Conservation (phyloP, 2,329 filamentous ascomycete species). For the Purpureocillium lavendulum region DNA sequence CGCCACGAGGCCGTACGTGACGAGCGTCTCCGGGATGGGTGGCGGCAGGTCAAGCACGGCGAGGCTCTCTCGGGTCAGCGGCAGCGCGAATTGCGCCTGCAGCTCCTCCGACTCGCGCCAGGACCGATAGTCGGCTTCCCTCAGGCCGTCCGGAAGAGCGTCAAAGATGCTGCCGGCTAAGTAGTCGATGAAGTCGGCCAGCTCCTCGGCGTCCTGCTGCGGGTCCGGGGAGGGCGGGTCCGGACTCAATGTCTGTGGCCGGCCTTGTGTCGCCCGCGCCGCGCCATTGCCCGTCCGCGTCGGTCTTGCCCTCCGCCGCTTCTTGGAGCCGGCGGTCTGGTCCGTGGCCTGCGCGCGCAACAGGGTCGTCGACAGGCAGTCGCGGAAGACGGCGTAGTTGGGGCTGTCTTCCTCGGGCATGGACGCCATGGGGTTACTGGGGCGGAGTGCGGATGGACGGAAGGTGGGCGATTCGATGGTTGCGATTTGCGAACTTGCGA, state of each 20-base stretch:
- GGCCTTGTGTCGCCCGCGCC: no score
- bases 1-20: constrained; percentile 56
- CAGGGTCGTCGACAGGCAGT: constrained; percentile 63
- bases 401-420: constrained; percentile 11
- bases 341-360: constrained; percentile 36
- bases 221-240: constrained; percentile 1
- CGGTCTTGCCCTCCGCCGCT: constrained; percentile 26
- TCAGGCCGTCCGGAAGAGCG: constrained; percentile 52
- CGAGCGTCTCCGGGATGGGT: constrained; percentile 56
- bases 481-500: no score
- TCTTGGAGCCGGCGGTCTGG: constrained; percentile 36
- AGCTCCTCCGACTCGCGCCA: constrained; percentile 35
- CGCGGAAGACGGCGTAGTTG: constrained; percentile 56
- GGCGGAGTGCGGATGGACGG: neutral
- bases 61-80: constrained; percentile 46
- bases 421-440: neutral
- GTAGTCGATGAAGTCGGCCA: constrained; percentile 77
- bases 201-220: constrained; percentile 44
- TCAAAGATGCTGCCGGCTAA: constrained; percentile 62
- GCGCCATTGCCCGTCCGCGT: constrained; percentile 1
- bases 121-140: constrained; percentile 50
- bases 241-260: no score
- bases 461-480: neutral
- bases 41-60: constrained; percentile 42
- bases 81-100: constrained; percentile 46